A percentile compares a stretch with the other conserved stretches of the same genome.
phyloP scores from a whole-genome alignment of 2,329 filamentous ascomycete genomes.

The Ophiostoma ulmi region DNA sequence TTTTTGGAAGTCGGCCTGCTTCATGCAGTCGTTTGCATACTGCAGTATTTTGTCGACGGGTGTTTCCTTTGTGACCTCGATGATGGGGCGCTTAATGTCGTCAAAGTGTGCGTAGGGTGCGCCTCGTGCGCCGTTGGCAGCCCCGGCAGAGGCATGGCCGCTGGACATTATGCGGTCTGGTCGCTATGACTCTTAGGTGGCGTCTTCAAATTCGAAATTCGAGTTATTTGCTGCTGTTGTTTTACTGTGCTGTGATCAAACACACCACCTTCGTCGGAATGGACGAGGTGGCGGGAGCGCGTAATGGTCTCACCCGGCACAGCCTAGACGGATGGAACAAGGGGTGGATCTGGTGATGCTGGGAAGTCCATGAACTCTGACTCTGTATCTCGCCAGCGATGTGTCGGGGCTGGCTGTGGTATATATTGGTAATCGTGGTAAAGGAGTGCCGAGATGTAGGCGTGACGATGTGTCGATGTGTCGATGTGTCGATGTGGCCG shows the following conservation, averaged over 20 bases:
- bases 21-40: conserved; percentile 48
- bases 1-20: conserved; percentile 56
- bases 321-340: conserved; percentile 12
- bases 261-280: conserved; percentile 24
- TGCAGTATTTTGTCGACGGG: conserved; percentile 52
- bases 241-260: neutral
- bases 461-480: neutral
- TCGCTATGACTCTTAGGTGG: neutral
- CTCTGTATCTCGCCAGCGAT: neutral
- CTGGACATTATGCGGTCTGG: neutral
- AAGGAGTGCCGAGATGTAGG: neutral
- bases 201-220: neutral
- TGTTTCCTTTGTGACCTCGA: conserved; percentile 45
- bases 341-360: neutral
- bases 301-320: conserved; percentile 9
- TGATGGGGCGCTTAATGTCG: conserved; percentile 25
- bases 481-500: conserved; percentile 6
- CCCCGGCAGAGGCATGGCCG: conserved; percentile 3
- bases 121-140: conserved; percentile 10
- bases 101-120: conserved; percentile 25
- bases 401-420: neutral
- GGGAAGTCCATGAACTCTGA: conserved; percentile 4
- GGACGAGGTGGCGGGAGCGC: conserved; percentile 23
- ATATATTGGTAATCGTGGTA: neutral
- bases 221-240: neutral